Conservation (phyloP, 2,329 filamentous ascomycete species). For the Exophiala aquamarina region DNA sequence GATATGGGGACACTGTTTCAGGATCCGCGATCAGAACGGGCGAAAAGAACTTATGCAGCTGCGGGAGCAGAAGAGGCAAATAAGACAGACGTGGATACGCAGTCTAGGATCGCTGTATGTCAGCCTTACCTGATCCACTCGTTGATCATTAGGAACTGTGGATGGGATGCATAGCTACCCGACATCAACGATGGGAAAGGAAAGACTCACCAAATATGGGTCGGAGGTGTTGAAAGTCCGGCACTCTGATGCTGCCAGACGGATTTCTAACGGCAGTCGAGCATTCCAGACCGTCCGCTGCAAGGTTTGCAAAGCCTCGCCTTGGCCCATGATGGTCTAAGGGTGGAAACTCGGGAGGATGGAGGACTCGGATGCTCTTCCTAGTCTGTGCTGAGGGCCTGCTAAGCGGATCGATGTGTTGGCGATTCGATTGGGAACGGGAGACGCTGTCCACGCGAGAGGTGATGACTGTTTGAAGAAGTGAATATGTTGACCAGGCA, state of each 20-base stretch:
- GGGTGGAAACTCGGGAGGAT: too few species aligned
- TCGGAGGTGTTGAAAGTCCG: slow-evolving; percentile 60
- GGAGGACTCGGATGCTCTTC: too few species aligned
- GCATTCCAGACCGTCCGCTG: slow-evolving; percentile 54
- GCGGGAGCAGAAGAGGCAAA: slow-evolving; percentile 64
- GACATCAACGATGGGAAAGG: neutral
- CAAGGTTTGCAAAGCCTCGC: slow-evolving; percentile 17
- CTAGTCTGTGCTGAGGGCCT: too few species aligned
- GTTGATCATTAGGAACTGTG: neutral
- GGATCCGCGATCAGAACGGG: slow-evolving; percentile 58
- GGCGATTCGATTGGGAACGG: too few species aligned
- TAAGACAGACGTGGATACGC: slow-evolving; percentile 67
- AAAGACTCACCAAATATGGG: slow-evolving; percentile 55
- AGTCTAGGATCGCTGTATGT: slow-evolving; percentile 41
- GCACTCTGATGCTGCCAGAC: slow-evolving; percentile 59
- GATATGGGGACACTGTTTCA: slow-evolving; percentile 44
- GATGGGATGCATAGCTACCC: neutral
- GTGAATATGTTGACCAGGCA: too few species aligned
- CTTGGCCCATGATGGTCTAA: slow-evolving; percentile 4
- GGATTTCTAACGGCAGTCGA: slow-evolving; percentile 60
- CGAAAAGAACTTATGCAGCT: slow-evolving; percentile 63
- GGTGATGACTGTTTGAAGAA: too few species aligned
- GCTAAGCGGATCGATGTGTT: too few species aligned
- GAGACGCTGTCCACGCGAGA: too few species aligned
- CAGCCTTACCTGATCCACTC: slow-evolving; percentile 7